phyloP scores from a whole-genome alignment of 2,329 filamentous ascomycete genomes.

The Venturia nashicola region DNA sequence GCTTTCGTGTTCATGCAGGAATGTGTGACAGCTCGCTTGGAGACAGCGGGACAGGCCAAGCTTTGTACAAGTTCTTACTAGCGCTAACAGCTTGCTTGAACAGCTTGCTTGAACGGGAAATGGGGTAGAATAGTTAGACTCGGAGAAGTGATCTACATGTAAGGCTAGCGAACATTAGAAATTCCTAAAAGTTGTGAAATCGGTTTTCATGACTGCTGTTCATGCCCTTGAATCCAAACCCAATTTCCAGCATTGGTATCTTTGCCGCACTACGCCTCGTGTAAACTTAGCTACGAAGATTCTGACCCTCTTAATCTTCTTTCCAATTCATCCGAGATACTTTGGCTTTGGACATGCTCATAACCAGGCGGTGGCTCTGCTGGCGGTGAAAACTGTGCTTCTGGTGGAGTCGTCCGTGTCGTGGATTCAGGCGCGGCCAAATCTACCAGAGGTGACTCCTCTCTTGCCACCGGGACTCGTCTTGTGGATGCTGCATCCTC shows the following conservation, averaged over 20 bases:
- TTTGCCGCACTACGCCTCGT: not conserved
- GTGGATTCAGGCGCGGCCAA: not conserved
- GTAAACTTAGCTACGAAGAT: not conserved
- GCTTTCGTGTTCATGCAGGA: not conserved
- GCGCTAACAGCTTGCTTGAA: not conserved
- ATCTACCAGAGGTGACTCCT: slow-evolving; percentile 1
- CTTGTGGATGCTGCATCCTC: slow-evolving; percentile 33
- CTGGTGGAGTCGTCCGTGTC: not conserved
- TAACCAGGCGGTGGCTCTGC: slow-evolving; percentile 81
- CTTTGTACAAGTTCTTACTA: not conserved
- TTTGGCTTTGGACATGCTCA: slow-evolving; percentile 78
- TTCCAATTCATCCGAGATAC: slow-evolving; percentile 62
- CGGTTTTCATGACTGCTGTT: not conserved
- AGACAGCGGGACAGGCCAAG: not conserved
- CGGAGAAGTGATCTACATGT: not conserved
- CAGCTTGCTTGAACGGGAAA: not conserved
- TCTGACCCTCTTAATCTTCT: slow-evolving; percentile 20
- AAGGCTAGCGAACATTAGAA: not conserved
- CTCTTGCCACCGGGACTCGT: not conserved
- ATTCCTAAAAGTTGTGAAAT: not conserved
- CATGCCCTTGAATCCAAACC: not conserved
- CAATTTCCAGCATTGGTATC: not conserved
- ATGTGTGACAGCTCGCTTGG: not conserved
- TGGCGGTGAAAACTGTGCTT: slow-evolving; percentile 34
- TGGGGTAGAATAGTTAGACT: not conserved